Base-by-base conservation (phyloP, 805 yeast species). In the Metschnikowia orientalis region DNA sequence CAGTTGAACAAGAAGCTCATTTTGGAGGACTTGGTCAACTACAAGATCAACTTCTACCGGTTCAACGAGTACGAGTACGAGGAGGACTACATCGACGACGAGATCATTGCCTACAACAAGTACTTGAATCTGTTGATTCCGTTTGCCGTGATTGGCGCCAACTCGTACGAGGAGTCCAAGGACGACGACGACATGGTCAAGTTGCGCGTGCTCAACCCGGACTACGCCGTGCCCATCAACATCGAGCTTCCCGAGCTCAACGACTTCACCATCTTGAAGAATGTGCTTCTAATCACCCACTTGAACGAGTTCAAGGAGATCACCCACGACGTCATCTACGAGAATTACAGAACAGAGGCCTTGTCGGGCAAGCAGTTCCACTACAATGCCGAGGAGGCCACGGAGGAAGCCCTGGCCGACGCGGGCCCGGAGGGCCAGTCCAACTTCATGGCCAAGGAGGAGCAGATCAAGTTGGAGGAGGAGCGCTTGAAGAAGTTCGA, bases 321-420 rank as follows among this genome's bases (percentile, higher is more conserved):
- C 51, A 88, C 97, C 6, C 94, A 84, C 56, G 95, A 87, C 55
- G 73, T 79, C 24, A 65, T 88, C 43, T 88, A 88, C 58, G 97
- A 88, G 59, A 80, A 79, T 54, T 88, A 88, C 61, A 80, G 97
- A 71, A 84, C 95, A 7, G 87, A 79, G 51, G 88, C 89, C 11
- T 71, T 84, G 42, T 77, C 86, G 18, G 80, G 83, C 18, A 81
- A 77, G 40, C 65, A 57, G 51, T 64, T 67, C 55, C 63, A 63
- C 37, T 66, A 68, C 43, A 52, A 40, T 31, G 41, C 46, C 23
- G 61, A 50, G 35, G 44, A 43, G 26, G 34, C 29, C 18, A 15
- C 17, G 13, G 35, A 27, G 30, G 35, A 23, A 11, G 48, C 39
- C n/a, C 37, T 28, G 18, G 8, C 20, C 23, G 30, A 23, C 13